Percentiles rank a stretch among this genome's conserved stretches.
Conservation (phyloP, 768 basidiomycete genomes). For the Nevesoporus exiguus region DNA sequence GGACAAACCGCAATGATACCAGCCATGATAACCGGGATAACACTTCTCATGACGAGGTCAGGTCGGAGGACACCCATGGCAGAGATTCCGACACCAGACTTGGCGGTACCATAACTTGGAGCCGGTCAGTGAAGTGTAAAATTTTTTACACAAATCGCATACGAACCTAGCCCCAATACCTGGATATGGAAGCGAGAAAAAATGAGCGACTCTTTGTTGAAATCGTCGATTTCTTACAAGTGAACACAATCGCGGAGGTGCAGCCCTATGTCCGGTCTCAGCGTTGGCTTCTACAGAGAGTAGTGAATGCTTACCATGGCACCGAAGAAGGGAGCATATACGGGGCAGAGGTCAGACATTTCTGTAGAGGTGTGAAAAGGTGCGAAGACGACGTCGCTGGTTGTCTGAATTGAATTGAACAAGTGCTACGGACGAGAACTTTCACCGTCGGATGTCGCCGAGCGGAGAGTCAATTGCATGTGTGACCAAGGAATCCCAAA, state of each 20-base stretch:
- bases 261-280: constrained; percentile 62
- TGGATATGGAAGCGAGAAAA: constrained; percentile 24
- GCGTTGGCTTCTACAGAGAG: not conserved
- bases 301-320: constrained; percentile 69
- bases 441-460: constrained; percentile 19
- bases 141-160: not conserved
- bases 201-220: not conserved
- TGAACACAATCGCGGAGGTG: constrained; percentile 96
- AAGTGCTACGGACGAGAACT: not conserved
- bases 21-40: constrained; percentile 1
- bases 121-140: not conserved
- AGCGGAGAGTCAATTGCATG: constrained; percentile 21
- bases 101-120: constrained; percentile 95
- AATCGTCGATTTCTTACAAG: constrained; percentile 26
- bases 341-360: constrained; percentile 84
- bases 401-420: constrained; percentile 8
- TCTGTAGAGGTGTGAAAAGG: constrained; percentile 5
- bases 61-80: constrained; percentile 98
- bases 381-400: not conserved
- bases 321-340: constrained; percentile 98
- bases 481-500: constrained; percentile 6
- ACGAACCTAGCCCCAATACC: constrained; percentile 83
- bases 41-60: constrained; percentile 63
- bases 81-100: constrained; percentile 96
- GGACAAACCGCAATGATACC: constrained; percentile 90